Evolutionary conservation across 306 rosid genomes (phyloP).

Genomic region (Corylus heterophylla): DNA sequence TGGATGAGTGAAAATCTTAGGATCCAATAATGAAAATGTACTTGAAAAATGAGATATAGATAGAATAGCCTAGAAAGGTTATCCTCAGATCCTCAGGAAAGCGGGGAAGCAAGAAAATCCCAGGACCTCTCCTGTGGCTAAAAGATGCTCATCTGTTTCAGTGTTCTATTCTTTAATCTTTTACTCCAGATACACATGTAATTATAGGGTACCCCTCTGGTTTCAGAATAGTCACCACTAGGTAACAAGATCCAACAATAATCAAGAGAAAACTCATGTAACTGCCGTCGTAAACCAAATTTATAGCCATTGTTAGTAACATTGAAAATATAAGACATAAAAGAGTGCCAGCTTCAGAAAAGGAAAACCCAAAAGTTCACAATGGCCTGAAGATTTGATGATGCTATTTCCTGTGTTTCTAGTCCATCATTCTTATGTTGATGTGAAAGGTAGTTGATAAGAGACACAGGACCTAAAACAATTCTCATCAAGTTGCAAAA

Average conservation of each 20-base stretch:
- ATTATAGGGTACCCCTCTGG: background rate
- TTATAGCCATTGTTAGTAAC: background rate
- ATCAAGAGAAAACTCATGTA: background rate
- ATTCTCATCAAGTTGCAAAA: background rate
- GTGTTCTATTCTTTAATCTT: background rate
- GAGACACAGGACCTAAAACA: background rate
- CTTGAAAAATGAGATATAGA: background rate
- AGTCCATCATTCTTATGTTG: background rate
- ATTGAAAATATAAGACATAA: background rate
- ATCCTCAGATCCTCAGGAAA: background rate
- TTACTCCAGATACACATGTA: background rate
- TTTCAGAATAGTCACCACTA: background rate
- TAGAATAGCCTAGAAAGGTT: background rate
- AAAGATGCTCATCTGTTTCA: background rate
- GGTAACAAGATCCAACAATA: background rate
- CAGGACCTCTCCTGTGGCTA: background rate
- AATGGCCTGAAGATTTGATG: background rate
- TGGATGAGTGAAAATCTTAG: background rate
- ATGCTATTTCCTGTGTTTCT: background rate
- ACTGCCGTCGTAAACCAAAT: background rate
- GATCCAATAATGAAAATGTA: background rate
- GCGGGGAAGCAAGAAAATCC: background rate
- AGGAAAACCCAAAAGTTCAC: background rate
- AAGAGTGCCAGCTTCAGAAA: background rate
- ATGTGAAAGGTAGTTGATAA: background rate